Conservation (phyloP, 257 asterid species). For the Przewalskia tangutica region DNA sequence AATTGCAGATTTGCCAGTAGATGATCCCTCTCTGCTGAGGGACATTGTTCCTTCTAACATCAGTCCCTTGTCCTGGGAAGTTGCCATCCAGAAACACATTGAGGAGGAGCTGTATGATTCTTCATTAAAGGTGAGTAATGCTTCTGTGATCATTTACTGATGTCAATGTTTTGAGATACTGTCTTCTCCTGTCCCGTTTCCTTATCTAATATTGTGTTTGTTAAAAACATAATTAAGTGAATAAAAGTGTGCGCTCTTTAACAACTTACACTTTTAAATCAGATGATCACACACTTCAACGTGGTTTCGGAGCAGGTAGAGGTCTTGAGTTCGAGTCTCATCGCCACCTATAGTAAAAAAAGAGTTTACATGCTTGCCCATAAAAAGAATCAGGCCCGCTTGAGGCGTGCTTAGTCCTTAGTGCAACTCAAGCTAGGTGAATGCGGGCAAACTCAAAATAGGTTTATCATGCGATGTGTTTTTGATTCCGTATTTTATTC, state of each 20-base stretch:
- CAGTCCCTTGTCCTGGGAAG: slow-evolving; percentile 91
- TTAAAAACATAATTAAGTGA: background rate
- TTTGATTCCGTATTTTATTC: background rate
- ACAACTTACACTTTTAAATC: background rate
- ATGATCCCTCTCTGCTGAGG: slow-evolving; percentile 53
- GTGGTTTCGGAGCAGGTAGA: background rate
- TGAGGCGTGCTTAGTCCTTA: background rate
- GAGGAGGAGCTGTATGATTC: slow-evolving; percentile 85
- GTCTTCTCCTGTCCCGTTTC: background rate
- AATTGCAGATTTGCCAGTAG: slow-evolving; percentile 51
- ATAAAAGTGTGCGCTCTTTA: background rate
- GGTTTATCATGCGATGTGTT: background rate
- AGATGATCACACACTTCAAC: background rate
- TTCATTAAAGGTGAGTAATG: slow-evolving; percentile 58
- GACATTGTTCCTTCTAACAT: slow-evolving; percentile 69
- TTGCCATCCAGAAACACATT: slow-evolving; percentile 77
- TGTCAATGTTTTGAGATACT: background rate
- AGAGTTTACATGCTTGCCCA: background rate
- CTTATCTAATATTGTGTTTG: background rate
- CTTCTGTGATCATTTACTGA: background rate
- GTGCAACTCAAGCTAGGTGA: background rate
- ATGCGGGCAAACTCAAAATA: background rate
- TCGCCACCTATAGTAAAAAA: background rate
- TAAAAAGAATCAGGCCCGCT: background rate
- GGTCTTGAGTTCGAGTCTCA: background rate